Evolutionary conservation across 1,284 basidiomycete genomes (phyloP), one percentile per base, ranked within the genome.

Genomic region (Ganoderma boninense): DNA sequence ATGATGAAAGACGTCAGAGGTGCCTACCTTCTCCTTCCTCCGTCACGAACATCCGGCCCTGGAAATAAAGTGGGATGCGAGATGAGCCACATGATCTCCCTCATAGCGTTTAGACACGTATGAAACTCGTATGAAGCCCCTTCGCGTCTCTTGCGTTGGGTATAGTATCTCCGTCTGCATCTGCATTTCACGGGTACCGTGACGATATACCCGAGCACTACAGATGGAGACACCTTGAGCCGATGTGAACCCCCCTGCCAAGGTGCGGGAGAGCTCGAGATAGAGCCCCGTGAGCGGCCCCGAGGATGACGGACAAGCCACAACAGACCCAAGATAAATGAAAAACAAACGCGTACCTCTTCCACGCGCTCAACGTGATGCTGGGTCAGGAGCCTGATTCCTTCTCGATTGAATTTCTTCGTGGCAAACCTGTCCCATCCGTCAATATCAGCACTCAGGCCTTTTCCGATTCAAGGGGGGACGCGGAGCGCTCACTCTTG

Each of bases 301-400:
- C 65, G 59, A 66, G 44, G 32, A n/a, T 32, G 60, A 43, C 61
- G 40, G 61, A 44, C 16, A 14, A 62, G 13, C 23, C 10, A 35
- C 2, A 18, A 35, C 54, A 16, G 16, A 20, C 11, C 49, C 49
- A 1, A 40, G 11, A 46, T 26, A 62, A 18, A 26, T 43, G n/a
- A 62, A 35, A 20, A 46, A 20, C 6, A 56, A 11, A 38, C 26
- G 56, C 40, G 60, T 67, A 92, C 93, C 66, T 85, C 81, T 74
- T 92, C 90, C 23, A 97, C 94, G 54, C 88, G 85, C 76, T 94
- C 90, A 42, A 98, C 95, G 77, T 94, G 90, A 73, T 95, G 92
- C 75, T 90, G 90, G 1, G 92, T 91, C 73, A 91, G 85, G 67
- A 97, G 90, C 69, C 86, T 87, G 71, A 97, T 93, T 1, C 93